Conservation (phyloP, 805 yeast species). For the Nakazawaea wyomingensis region DNA sequence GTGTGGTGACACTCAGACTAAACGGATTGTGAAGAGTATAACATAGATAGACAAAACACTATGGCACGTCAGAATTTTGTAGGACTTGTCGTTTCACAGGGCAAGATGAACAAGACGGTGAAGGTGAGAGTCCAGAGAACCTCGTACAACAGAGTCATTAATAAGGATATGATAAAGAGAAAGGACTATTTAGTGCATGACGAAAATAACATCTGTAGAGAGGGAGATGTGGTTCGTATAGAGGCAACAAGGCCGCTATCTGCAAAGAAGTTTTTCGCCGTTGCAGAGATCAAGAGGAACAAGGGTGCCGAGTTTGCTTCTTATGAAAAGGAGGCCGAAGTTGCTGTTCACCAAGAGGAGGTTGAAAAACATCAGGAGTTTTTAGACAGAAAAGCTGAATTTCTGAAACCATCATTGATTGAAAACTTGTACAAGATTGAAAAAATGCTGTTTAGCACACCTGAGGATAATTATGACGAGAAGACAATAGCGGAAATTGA, state of each 20-base stretch:
- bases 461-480: slow-evolving; percentile 12
- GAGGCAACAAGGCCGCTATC: slow-evolving; percentile 85
- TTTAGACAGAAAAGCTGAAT: slow-evolving; percentile 38
- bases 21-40: background rate
- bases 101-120: slow-evolving; percentile 93
- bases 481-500: slow-evolving; percentile 33
- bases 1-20: too few species aligned
- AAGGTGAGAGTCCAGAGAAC: slow-evolving; percentile 84
- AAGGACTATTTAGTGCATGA: slow-evolving; percentile 90
- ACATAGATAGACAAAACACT: slow-evolving; percentile 3
- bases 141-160: slow-evolving; percentile 63
- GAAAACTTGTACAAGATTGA: slow-evolving; percentile 24
- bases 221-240: slow-evolving; percentile 93
- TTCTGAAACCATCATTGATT: slow-evolving; percentile 21
- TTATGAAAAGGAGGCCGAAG: slow-evolving; percentile 70
- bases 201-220: slow-evolving; percentile 85
- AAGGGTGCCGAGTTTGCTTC: slow-evolving; percentile 88
- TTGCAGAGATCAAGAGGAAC: slow-evolving; percentile 84
- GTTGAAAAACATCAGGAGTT: slow-evolving; percentile 48
- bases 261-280: slow-evolving; percentile 77
- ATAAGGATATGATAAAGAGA: slow-evolving; percentile 71
- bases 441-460: slow-evolving; percentile 14
- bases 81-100: slow-evolving; percentile 93
- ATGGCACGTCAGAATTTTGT: slow-evolving; percentile 90
- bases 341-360: slow-evolving; percentile 65